Conservation (phyloP, 2,329 filamentous ascomycete species). For the Gliomastix tumulicola region DNA sequence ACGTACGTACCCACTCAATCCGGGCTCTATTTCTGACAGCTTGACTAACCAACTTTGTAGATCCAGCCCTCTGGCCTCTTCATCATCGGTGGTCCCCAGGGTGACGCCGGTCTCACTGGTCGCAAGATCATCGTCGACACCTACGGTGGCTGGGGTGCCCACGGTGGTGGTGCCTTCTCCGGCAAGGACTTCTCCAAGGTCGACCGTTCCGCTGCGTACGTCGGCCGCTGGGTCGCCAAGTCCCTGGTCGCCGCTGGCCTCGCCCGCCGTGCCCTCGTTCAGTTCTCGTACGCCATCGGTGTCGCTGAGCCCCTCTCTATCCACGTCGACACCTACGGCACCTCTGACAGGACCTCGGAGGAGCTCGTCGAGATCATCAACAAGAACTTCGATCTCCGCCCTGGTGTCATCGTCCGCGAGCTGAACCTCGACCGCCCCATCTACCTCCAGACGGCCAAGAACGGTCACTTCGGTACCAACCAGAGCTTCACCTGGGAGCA, state of each 20-base stretch:
- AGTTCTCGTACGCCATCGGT: slow-evolving; percentile 99
- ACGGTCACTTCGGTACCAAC: slow-evolving; percentile 97
- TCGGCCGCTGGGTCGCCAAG: slow-evolving; percentile 98
- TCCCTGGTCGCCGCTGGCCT: slow-evolving; percentile 86
- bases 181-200: slow-evolving; percentile 99
- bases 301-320: slow-evolving; percentile 96
- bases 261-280: slow-evolving; percentile 86
- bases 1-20: slow-evolving; percentile 52
- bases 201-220: slow-evolving; percentile 95
- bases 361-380: slow-evolving; percentile 94
- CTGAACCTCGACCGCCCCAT: slow-evolving; percentile 92
- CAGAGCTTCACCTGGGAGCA: slow-evolving; percentile 98
- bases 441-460: slow-evolving; percentile 98
- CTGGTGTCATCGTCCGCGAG: slow-evolving; percentile 97
- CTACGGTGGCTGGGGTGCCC: slow-evolving; percentile 98
- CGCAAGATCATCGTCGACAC: slow-evolving; percentile 99
- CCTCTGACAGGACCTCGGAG: slow-evolving; percentile 79
- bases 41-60: slow-evolving; percentile 18
- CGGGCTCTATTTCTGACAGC: neutral
- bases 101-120: slow-evolving; percentile 96
- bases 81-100: slow-evolving; percentile 98
- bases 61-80: slow-evolving; percentile 98
- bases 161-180: slow-evolving; percentile 99
- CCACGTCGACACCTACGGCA: slow-evolving; percentile 97
- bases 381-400: slow-evolving; percentile 95